Evolutionary conservation across 2,329 filamentous ascomycete genomes (phyloP), one percentile per base, ranked within the genome.

Genomic region (Trichoderma cornu-damae): DNA sequence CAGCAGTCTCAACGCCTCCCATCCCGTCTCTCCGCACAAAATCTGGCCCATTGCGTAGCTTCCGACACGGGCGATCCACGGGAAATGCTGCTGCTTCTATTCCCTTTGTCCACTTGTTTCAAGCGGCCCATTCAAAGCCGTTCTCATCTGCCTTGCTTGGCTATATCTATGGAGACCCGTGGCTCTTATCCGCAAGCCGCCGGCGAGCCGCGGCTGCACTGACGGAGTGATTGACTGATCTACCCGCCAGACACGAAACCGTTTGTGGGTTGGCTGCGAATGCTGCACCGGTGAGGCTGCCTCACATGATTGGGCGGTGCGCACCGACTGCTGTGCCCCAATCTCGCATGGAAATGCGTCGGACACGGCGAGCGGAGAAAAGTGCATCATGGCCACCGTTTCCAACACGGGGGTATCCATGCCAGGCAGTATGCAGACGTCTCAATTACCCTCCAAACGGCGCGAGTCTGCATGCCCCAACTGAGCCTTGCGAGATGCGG

Each of bases 31-130:
- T 11, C 16, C 14, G 24, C 32, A 16, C 18, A 54, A 43, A 61
- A 61, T 57, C 44, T 61, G 62, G 62, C 59, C 2, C 55, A 43
- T 63, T 61, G 26, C 56, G 61, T 59, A n/a, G n/a, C n/a, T n/a
- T n/a, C n/a, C n/a, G n/a, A n/a, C n/a, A 57, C 61, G 58, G 38
- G 26, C 30, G n/a, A 49, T 35, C 35, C 22, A 16, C 14, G 28
- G 16, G 26, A 18, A 57, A 18, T 16, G 30, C 24, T 40, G 16
- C 24, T 28, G 26, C 26, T 34, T 1, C 32, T 6, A 12, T 26
- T 22, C 7, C 34, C 18, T 28, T 30, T 11, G 16, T 6, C 24
- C 9, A 16, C 32, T 20, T 8, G 28, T 54, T 54, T 54, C 51
- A 54, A 32, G 37, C 5, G 12, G 49, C 30, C 12, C 16, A 50